Evolutionary conservation across 2,329 filamentous ascomycete species (phyloP), one percentile per base, ranked within the genome.

Genomic region (Fusarium coicis): DNA sequence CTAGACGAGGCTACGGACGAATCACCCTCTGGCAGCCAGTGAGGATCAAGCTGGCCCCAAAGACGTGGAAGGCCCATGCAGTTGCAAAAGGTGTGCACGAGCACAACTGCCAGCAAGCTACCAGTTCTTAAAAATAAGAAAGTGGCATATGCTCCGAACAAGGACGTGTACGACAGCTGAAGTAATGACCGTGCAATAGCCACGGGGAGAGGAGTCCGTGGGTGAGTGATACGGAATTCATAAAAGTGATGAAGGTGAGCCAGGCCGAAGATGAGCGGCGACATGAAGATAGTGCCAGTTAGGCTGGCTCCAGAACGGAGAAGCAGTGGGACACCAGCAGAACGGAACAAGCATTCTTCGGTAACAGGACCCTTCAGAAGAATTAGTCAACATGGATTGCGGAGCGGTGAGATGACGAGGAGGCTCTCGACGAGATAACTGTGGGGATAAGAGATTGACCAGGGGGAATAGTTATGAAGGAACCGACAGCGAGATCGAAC

Each of bases 191-290:
- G 91, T 34, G 93, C 79, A 10, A 96, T 78, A 11, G 92, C 90
- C 4, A 89, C 86, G 2, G 87, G 73, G 18, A 91, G 79, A 2
- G 93, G 89, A 4, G 92, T 90, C 70, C 90, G 86, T 14, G 94
- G 93, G 76, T 97, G 90, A 3, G 93, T 93, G 64, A 97, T 86
- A 63, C 93, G 89, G 82, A 97, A 97, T 83, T 98, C 96, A 84
- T 97, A 97, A 81, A 97, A 94, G 83, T 99, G 96, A 83, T 99
- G 96, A 53, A 97, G 83, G 83, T 99, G 96, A 12, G 96, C 95
- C 49, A 97, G 90, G 57, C 96, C 96, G 80, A 98, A 98, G 81
- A 97, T 92, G 16, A 98, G 85, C 11, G 96, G 96, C 3, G 94
- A 93, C 16, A 94, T 84, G 83, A 97, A 94, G 78, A 97, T 89